Evolutionary conservation across 1,284 basidiomycete genomes (phyloP).

Genomic region (Coniophora puteana): DNA sequence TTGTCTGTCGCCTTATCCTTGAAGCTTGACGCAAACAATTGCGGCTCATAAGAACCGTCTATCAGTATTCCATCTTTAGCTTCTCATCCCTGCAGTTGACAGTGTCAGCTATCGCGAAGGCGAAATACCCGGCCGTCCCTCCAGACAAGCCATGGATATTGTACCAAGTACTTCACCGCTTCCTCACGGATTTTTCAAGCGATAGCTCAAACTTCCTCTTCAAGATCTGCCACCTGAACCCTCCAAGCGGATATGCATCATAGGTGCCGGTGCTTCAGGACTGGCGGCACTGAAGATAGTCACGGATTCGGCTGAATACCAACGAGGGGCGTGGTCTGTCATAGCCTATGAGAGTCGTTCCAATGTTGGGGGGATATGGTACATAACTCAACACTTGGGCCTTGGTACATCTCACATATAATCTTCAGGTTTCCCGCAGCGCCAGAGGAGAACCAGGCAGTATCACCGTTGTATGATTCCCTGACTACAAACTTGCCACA

Average conservation of each 20-base stretch:
- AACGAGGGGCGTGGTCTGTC: constrained; percentile 52
- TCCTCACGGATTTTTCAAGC: not conserved
- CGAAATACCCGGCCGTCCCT: too few species aligned
- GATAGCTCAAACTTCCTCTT: not conserved
- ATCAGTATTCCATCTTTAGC: too few species aligned
- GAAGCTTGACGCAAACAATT: too few species aligned
- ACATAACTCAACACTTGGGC: not conserved
- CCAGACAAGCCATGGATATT: constrained; percentile 1
- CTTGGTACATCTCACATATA: not conserved
- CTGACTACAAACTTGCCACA: constrained; percentile 76
- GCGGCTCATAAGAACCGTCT: too few species aligned
- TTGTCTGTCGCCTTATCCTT: too few species aligned
- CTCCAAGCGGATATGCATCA: constrained; percentile 53
- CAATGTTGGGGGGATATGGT: constrained; percentile 74
- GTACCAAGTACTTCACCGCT: constrained; percentile 1
- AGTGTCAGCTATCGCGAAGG: too few species aligned
- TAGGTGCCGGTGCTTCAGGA: constrained; percentile 68
- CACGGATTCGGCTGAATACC: constrained; percentile 52
- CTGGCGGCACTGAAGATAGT: constrained; percentile 63
- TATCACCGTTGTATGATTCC: constrained; percentile 71
- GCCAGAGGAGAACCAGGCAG: constrained; percentile 47
- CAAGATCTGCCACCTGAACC: constrained; percentile 1
- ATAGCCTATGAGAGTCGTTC: constrained; percentile 60
- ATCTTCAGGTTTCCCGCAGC: constrained; percentile 52
- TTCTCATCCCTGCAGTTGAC: too few species aligned